Conservation (phyloP, 495 filamentous ascomycete species). For the Hyaloscypha variabilis region DNA sequence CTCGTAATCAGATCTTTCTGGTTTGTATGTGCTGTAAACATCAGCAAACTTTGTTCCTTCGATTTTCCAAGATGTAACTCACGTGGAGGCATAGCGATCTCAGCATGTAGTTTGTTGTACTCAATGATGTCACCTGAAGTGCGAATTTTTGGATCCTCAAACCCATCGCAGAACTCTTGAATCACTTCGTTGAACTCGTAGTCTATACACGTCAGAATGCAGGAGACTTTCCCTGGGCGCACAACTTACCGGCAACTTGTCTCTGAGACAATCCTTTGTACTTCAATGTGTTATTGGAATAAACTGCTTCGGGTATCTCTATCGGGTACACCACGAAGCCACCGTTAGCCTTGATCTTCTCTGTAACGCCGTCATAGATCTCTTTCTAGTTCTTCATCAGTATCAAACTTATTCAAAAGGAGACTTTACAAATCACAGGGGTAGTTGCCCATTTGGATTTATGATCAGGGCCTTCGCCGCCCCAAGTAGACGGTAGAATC, state of each 20-base stretch:
- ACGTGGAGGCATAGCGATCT: constrained; percentile 22
- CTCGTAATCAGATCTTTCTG: not conserved
- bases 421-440: constrained; percentile 16
- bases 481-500: constrained; percentile 16
- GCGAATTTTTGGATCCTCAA: constrained; percentile 13
- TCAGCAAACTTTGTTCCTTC: not conserved
- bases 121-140: constrained; percentile 18
- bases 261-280: constrained; percentile 13
- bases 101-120: constrained; percentile 23
- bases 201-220: not conserved
- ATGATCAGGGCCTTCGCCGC: not conserved
- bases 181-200: constrained; percentile 21
- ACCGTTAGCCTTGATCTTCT: constrained; percentile 14
- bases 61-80: not conserved
- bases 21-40: not conserved
- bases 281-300: not conserved
- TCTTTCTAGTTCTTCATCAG: constrained; percentile 7
- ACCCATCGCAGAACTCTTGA: constrained; percentile 20
- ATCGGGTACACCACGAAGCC: constrained; percentile 18
- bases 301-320: constrained; percentile 4
- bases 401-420: not conserved
- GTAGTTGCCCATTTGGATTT: constrained; percentile 17
- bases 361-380: constrained; percentile 12
- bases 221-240: not conserved
- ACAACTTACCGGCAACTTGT: constrained; percentile 3